Evolutionary conservation across 2,329 filamentous ascomycete species (phyloP).

Genomic region (Microcera coccophila): DNA sequence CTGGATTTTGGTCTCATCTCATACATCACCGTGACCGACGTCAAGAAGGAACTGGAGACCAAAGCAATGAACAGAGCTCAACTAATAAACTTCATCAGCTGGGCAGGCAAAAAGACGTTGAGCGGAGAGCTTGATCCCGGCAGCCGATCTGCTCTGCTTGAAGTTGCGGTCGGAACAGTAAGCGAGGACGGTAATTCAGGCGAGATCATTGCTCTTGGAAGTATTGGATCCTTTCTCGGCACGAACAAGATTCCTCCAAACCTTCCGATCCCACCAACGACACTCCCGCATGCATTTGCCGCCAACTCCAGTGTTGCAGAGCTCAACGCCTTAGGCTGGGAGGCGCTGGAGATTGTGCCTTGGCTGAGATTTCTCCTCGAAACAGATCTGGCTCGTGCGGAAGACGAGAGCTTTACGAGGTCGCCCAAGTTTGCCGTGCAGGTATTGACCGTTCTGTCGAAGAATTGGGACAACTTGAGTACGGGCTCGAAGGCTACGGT

Average conservation of each 20-base stretch:
- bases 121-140: constrained; percentile 67
- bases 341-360: constrained; percentile 74
- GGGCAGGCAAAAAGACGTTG: constrained; percentile 70
- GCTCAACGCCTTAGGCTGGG: constrained; percentile 80
- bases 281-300: constrained; percentile 81
- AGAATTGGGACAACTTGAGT: constrained; percentile 81
- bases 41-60: constrained; percentile 75
- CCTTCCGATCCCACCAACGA: constrained; percentile 74
- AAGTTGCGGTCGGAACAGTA: constrained; percentile 72
- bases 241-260: constrained; percentile 76
- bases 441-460: constrained; percentile 76
- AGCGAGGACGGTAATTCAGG: constrained; percentile 59
- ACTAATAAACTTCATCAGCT: constrained; percentile 76
- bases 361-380: constrained; percentile 83
- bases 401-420: constrained; percentile 66
- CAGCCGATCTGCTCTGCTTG: constrained; percentile 67
- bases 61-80: constrained; percentile 78
- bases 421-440: constrained; percentile 71
- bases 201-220: constrained; percentile 71
- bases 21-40: constrained; percentile 81
- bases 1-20: constrained; percentile 83
- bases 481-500: constrained; percentile 62
- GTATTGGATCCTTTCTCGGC: constrained; percentile 71
- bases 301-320: constrained; percentile 63
- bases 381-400: constrained; percentile 54